Base-by-base conservation (phyloP, 2,329 filamentous ascomycete genomes). In the Bipolaris oryzae region DNA sequence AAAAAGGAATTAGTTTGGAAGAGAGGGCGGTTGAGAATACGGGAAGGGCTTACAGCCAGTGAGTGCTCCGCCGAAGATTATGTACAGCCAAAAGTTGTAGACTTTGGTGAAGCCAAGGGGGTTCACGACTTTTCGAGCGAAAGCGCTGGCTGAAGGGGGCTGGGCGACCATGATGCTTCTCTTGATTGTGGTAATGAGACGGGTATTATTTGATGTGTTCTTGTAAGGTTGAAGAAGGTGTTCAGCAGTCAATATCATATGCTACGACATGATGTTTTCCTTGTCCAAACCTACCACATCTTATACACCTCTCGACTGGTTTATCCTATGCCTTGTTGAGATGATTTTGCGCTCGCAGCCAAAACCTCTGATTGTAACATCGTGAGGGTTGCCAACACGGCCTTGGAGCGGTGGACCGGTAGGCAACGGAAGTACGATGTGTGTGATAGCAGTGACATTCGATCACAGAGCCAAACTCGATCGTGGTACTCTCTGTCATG, bases 21-120 rank as follows among this genome's bases (percentile, higher is more conserved):
- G 5, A 28, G 16, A n/a, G 1, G 20, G 9, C 13, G n/a, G n/a
- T 5, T 4, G 5, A 25, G 18, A 4, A 7, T 4, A n/a, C n/a
- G n/a, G 7, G 15, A 23, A 18, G 31, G 0, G 4, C 41, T 33
- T 55, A 61, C 60, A 68, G 16, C 64, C 64, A 15, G 56, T n/a
- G 7, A 68, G 39, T 21, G 62, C 62, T 15, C 66, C 66, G 7
- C 53, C 62, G 35, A 68, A 67, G 25, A 64, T 55, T 37, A 67
- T 49, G 31, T 80, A 87, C 2, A 87, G 75, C 35, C 76, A 61
- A 61, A 87, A 85, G 69, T 85, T 87, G 76, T 86, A 86, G 34
- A 77, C 78, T 64, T 82, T 83, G 2, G 74, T 70, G 74, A 88
- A 88, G 46, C 85, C 85, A 23, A 86, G 55, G 2, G 78, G 73